Percentiles rank a stretch among this genome's conserved stretches.
Conservation (phyloP, 768 basidiomycete species). For the Trametopsis cervina region DNA sequence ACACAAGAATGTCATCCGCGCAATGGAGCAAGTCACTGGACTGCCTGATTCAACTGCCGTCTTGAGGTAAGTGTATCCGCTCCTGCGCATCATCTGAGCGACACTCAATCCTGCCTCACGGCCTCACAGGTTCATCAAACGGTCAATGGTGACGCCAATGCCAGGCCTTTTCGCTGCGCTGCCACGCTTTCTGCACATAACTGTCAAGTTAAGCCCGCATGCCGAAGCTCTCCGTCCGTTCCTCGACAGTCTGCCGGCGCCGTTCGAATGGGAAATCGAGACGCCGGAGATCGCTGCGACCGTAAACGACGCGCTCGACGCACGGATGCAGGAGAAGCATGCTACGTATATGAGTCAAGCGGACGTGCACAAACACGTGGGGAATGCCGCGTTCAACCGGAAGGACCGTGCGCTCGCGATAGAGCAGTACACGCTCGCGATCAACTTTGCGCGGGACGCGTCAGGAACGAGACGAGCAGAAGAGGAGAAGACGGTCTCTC, state of each 20-base stretch:
- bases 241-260: constrained; percentile 29
- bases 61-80: background rate
- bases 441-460: background rate
- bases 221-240: constrained; percentile 23
- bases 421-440: constrained; percentile 24
- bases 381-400: constrained; percentile 20
- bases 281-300: constrained; percentile 20
- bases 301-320: constrained; percentile 14
- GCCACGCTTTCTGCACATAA: constrained; percentile 12
- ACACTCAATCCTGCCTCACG: too few species aligned
- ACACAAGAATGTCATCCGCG: background rate
- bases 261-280: constrained; percentile 29
- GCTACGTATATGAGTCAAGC: background rate
- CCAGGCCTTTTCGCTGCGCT: constrained; percentile 24
- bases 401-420: constrained; percentile 23
- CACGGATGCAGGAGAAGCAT: background rate
- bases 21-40: background rate
- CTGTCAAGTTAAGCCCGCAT: constrained; percentile 23
- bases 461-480: background rate
- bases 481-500: constrained; percentile 13
- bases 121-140: constrained; percentile 18
- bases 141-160: constrained; percentile 26
- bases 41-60: background rate
- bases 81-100: too few species aligned
- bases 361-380: constrained; percentile 17